Conservation (phyloP, 2,329 filamentous ascomycete genomes). For the Curvularia hawaiiensis region DNA sequence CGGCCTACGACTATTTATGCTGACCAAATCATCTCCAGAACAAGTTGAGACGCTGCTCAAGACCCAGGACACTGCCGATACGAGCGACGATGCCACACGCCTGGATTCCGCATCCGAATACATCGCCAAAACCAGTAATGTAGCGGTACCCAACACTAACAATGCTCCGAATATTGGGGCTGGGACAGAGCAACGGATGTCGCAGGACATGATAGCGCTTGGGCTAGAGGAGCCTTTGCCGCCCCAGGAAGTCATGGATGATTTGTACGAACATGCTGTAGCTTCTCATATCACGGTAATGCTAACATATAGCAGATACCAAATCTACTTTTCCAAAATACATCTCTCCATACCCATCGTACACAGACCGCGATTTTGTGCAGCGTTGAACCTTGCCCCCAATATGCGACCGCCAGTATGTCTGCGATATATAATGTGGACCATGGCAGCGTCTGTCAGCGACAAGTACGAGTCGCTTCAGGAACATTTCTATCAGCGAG, state of each 20-base stretch:
- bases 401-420: slow-evolving; percentile 84
- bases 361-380: slow-evolving; percentile 84
- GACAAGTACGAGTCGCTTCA: slow-evolving; percentile 82
- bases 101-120: slow-evolving; percentile 38
- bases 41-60: slow-evolving; percentile 93
- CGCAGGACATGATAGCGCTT: slow-evolving; percentile 85
- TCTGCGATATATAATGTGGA: slow-evolving; percentile 94
- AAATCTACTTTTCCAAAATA: slow-evolving; percentile 89
- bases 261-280: slow-evolving; percentile 65
- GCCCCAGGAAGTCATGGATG: slow-evolving; percentile 78
- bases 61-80: slow-evolving; percentile 67
- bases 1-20: slow-evolving; percentile 9
- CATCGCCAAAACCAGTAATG: slow-evolving; percentile 38
- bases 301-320: slow-evolving; percentile 60
- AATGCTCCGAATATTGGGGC: slow-evolving; percentile 28
- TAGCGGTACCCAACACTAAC: slow-evolving; percentile 27
- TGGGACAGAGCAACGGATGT: slow-evolving; percentile 54
- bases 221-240: slow-evolving; percentile 84
- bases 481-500: slow-evolving; percentile 86
- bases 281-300: background rate
- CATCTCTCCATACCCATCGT: slow-evolving; percentile 88
- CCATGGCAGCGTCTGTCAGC: slow-evolving; percentile 81
- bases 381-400: slow-evolving; percentile 87
- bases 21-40: slow-evolving; percentile 58
- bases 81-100: slow-evolving; percentile 31